A percentile compares a stretch with the other conserved stretches of the same genome.
phyloP scores from a whole-genome alignment of 2,329 filamentous ascomycete species.

The Exophiala viscosa region DNA sequence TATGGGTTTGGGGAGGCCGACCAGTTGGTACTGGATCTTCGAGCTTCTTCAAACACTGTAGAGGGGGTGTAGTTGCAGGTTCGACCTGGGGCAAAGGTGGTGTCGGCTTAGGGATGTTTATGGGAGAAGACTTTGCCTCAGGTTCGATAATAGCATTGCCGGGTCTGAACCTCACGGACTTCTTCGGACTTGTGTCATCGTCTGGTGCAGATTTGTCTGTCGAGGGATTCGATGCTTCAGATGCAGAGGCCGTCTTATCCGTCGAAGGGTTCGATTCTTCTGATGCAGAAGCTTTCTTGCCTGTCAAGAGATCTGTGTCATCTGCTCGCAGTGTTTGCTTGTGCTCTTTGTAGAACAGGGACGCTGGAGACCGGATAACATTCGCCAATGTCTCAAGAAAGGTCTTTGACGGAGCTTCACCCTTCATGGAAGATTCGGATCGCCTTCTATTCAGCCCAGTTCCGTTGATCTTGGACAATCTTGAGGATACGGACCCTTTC shows the following conservation, averaged over 20 bases:
- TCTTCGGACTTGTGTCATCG: constrained; percentile 10
- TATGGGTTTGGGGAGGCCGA: constrained; percentile 11
- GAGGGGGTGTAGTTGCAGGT: constrained; percentile 12
- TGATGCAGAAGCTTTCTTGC: neutral
- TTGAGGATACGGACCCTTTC: constrained; percentile 5
- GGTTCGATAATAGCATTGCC: constrained; percentile 11
- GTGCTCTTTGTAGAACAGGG: constrained; percentile 21
- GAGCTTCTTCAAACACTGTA: constrained; percentile 10
- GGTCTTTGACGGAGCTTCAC: constrained; percentile 11
- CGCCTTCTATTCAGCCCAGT: neutral
- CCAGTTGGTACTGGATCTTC: constrained; percentile 19
- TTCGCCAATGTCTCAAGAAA: constrained; percentile 20
- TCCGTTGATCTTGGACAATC: constrained; percentile 3
- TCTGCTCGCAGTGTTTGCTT: constrained; percentile 1
- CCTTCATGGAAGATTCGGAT: constrained; percentile 8
- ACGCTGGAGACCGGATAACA: constrained; percentile 13
- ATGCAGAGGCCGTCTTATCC: neutral
- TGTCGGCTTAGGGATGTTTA: constrained; percentile 20
- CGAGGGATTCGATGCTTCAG: neutral
- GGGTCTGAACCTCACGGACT: constrained; percentile 20
- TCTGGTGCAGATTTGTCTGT: neutral
- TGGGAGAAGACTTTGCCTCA: constrained; percentile 17
- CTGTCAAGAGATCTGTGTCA: neutral
- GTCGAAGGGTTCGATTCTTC: neutral
- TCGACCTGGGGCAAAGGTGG: constrained; percentile 19